These are phyloP conservation scores for Cryphonectria radicalis DNA, from an alignment of 2,329 filamentous ascomycete species.

Conservation along the genomic window DNA sequence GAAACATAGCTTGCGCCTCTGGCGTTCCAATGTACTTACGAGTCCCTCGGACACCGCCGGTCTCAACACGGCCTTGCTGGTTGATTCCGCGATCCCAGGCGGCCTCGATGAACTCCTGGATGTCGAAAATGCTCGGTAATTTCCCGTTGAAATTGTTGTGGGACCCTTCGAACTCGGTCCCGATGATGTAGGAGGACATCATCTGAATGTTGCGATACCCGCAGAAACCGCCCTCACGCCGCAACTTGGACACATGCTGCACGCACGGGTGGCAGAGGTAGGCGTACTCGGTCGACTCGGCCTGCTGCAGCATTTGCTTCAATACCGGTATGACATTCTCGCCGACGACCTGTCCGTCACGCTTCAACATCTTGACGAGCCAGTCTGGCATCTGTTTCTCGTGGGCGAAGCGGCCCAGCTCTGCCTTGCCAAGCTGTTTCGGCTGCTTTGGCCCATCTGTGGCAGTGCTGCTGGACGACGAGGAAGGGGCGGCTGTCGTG, in stretches of 20 bases:
- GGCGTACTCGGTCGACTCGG: slow-evolving; percentile 66
- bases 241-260: slow-evolving; percentile 80
- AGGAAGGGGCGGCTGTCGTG: slow-evolving; percentile 1
- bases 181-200: slow-evolving; percentile 78
- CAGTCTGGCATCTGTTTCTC: slow-evolving; percentile 76
- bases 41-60: slow-evolving; percentile 84
- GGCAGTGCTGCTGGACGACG: background rate
- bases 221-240: slow-evolving; percentile 87
- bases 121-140: slow-evolving; percentile 76
- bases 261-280: slow-evolving; percentile 80
- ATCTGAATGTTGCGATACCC: slow-evolving; percentile 96
- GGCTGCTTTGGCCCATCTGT: slow-evolving; percentile 20
- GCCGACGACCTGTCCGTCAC: slow-evolving; percentile 59
- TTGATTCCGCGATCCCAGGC: slow-evolving; percentile 91
- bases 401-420: slow-evolving; percentile 73
- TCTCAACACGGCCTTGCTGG: slow-evolving; percentile 73
- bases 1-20: slow-evolving; percentile 83
- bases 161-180: slow-evolving; percentile 58
- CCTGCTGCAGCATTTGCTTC: slow-evolving; percentile 66
- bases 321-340: slow-evolving; percentile 67
- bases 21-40: slow-evolving; percentile 95
- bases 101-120: slow-evolving; percentile 84
- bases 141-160: slow-evolving; percentile 60
- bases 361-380: slow-evolving; percentile 66
- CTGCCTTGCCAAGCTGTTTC: slow-evolving; percentile 50